A percentile compares a stretch with the other conserved stretches of the same genome.
phyloP scores from a whole-genome alignment of 495 filamentous ascomycete genomes.

The Podospora pseudocomata region DNA sequence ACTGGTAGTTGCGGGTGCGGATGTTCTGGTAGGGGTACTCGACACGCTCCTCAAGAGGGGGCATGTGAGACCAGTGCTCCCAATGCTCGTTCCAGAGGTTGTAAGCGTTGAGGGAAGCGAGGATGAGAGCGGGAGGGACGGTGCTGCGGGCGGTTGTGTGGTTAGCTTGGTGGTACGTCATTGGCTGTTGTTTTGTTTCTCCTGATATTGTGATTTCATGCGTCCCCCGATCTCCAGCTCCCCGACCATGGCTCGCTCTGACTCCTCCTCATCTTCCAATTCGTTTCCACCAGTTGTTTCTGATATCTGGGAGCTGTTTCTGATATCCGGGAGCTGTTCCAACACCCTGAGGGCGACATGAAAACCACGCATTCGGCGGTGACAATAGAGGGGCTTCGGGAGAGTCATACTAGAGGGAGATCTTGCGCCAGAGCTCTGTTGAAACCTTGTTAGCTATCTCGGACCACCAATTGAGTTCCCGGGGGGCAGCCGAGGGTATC shows the following conservation, averaged over 20 bases:
- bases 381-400: background rate
- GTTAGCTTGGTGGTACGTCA: conserved; percentile 12
- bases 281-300: conserved; percentile 4
- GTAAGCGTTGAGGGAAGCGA: conserved; percentile 75
- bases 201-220: background rate
- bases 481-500: background rate
- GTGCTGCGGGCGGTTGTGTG: conserved; percentile 45
- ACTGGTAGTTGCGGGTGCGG: conserved; percentile 82
- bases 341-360: conserved; percentile 13
- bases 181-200: conserved; percentile 13
- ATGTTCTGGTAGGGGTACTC: conserved; percentile 96
- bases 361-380: conserved; percentile 30
- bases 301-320: background rate
- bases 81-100: conserved; percentile 90
- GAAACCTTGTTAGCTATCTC: conserved; percentile 14
- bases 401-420: conserved; percentile 77
- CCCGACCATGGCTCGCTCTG: background rate
- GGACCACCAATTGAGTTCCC: conserved; percentile 1
- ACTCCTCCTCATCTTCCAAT: background rate
- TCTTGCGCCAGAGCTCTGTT: conserved; percentile 88
- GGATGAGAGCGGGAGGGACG: conserved; percentile 64
- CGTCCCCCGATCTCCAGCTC: background rate
- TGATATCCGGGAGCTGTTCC: background rate
- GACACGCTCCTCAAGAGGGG: conserved; percentile 78
- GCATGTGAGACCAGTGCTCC: conserved; percentile 87